phyloP scores from a whole-genome alignment of 768 basidiomycete genomes.

The Lactarius hengduanensis region DNA sequence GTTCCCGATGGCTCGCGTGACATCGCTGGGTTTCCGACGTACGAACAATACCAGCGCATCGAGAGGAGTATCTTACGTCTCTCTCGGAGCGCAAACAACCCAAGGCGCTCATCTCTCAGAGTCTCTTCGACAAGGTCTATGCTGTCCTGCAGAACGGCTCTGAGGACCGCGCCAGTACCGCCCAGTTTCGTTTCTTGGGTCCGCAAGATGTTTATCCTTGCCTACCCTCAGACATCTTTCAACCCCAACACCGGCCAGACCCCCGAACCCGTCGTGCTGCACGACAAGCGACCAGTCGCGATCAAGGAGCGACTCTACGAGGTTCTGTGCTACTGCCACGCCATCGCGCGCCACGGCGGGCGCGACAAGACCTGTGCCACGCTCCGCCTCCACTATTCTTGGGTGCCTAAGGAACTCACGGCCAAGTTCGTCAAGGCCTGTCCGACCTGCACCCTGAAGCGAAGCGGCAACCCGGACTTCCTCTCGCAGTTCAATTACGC shows the following conservation, averaged over 20 bases:
- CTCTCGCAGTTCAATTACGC: slow-evolving; percentile 18
- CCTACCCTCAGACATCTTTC: slow-evolving; percentile 27
- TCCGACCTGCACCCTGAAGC: slow-evolving; percentile 63
- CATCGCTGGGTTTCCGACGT: slow-evolving; percentile 26
- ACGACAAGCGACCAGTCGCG: slow-evolving; percentile 72
- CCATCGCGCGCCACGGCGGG: slow-evolving; percentile 63
- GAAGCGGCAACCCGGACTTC: slow-evolving; percentile 37
- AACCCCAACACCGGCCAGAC: slow-evolving; percentile 1
- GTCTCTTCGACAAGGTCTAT: slow-evolving; percentile 25
- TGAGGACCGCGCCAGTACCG: slow-evolving; percentile 23
- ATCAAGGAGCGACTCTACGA: slow-evolving; percentile 77
- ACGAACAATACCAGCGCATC: slow-evolving; percentile 27
- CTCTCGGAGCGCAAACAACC: slow-evolving; percentile 28
- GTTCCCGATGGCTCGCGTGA: slow-evolving; percentile 16
- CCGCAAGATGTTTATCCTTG: slow-evolving; percentile 29
- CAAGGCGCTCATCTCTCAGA: slow-evolving; percentile 31
- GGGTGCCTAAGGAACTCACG: slow-evolving; percentile 83
- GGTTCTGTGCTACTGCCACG: slow-evolving; percentile 72
- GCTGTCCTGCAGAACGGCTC: slow-evolving; percentile 26
- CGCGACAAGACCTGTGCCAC: slow-evolving; percentile 74
- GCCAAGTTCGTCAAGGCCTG: slow-evolving; percentile 76
- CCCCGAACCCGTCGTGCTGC: slow-evolving; percentile 51
- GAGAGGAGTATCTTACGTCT: slow-evolving; percentile 25
- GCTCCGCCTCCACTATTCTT: slow-evolving; percentile 69
- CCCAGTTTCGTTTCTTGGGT: slow-evolving; percentile 31